These are phyloP conservation scores for Sporothrix dimorphospora DNA, from an alignment of 2,329 filamentous ascomycete species.

Conservation along the genomic window DNA sequence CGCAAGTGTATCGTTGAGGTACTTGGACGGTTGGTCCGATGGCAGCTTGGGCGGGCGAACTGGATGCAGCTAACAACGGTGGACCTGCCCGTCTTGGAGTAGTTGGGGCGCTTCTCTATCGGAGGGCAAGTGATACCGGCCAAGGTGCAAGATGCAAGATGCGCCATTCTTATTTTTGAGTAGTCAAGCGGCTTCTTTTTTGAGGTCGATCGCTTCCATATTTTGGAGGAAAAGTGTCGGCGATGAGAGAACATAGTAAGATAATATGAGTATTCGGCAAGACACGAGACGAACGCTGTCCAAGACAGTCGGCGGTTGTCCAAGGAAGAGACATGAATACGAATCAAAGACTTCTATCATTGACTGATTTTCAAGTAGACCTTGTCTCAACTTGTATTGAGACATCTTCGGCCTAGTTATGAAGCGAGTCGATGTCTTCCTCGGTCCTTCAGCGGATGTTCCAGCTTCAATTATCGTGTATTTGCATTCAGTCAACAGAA, in stretches of 20 bases:
- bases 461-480: no score
- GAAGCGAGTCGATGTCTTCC: no score
- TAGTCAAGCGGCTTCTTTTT: neutral
- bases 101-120: neutral
- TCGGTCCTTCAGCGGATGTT: no score
- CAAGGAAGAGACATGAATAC: neutral
- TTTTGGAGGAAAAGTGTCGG: neutral
- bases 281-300: neutral
- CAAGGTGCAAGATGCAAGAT: neutral
- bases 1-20: neutral
- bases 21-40: neutral
- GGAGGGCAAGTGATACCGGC: neutral
- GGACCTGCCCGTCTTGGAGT: slow-evolving; percentile 20
- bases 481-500: no score
- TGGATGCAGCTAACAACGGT: slow-evolving; percentile 16
- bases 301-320: neutral
- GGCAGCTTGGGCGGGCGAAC: slow-evolving; percentile 4
- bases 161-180: neutral
- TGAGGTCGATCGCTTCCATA: neutral
- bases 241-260: neutral
- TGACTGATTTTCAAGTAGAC: no score
- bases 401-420: no score
- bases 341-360: no score
- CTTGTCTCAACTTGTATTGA: no score
- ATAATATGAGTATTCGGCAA: slow-evolving; percentile 12